phyloP scores from a whole-genome alignment of 805 yeast species.

The Blastobotrys chiropterorum region DNA sequence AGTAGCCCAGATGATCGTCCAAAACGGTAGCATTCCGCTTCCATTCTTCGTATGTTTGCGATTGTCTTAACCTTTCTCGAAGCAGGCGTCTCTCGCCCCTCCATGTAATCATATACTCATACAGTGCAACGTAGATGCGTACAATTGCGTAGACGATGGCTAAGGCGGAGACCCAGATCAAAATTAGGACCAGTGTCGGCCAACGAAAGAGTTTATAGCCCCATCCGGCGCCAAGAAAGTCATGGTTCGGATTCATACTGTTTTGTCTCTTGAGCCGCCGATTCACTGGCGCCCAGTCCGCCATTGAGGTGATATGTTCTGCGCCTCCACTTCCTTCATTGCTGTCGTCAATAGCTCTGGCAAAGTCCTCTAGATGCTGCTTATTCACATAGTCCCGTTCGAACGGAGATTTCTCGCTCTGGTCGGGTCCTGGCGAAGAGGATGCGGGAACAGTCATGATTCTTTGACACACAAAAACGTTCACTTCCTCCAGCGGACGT shows the following conservation, averaged over 20 bases:
- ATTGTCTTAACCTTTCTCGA: constrained; percentile 43
- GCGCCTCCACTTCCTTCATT: constrained; percentile 24
- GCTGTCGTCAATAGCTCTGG: constrained; percentile 34
- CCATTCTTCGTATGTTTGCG: constrained; percentile 58
- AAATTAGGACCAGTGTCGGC: constrained; percentile 52
- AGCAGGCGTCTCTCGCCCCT: constrained; percentile 49
- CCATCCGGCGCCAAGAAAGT: constrained; percentile 28
- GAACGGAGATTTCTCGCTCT: constrained; percentile 3
- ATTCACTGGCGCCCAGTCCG: constrained; percentile 44
- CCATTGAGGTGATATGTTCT: constrained; percentile 34
- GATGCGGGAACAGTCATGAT: no score
- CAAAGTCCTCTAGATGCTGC: constrained; percentile 32
- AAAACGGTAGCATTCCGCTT: constrained; percentile 47
- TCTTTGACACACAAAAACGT: no score
- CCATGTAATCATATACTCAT: constrained; percentile 57
- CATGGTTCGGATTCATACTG: background rate
- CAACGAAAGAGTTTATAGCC: constrained; percentile 52
- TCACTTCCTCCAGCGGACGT: no score
- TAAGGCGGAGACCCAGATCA: constrained; percentile 49
- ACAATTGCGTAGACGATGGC: constrained; percentile 45
- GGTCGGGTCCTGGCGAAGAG: background rate
- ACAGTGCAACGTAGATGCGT: constrained; percentile 54
- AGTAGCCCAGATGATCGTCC: constrained; percentile 53
- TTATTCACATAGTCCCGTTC: constrained; percentile 12
- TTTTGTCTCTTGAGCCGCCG: constrained; percentile 4